A percentile compares a stretch with the other conserved stretches of the same genome.
These are phyloP conservation scores for Rhododendron kiyosumense DNA, from an alignment of 148 eudicot genomes.

Conservation along the genomic window DNA sequence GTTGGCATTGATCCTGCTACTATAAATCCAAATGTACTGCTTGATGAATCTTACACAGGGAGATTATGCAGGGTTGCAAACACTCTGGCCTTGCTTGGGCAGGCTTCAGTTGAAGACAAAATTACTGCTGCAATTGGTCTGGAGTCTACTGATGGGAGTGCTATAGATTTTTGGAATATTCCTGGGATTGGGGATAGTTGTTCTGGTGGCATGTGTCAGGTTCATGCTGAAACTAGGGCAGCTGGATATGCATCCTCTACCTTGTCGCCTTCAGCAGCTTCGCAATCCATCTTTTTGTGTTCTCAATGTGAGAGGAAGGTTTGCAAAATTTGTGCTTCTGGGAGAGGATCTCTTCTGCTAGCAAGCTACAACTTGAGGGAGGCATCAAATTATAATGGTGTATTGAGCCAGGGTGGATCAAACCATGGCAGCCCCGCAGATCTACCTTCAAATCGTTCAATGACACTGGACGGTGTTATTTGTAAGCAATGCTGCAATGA, in stretches of 20 bases:
- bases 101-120: slow-evolving; percentile 80
- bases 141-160: slow-evolving; percentile 35
- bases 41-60: slow-evolving; percentile 63
- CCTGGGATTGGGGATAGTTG: slow-evolving; percentile 63
- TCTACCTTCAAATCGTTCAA: slow-evolving; percentile 45
- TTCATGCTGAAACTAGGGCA: slow-evolving; percentile 56
- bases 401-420: slow-evolving; percentile 56
- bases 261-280: slow-evolving; percentile 28
- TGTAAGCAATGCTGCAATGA: slow-evolving; percentile 86
- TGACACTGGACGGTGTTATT: slow-evolving; percentile 53
- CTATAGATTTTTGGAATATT: slow-evolving; percentile 88
- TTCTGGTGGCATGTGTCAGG: slow-evolving; percentile 72
- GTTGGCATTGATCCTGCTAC: slow-evolving; percentile 88
- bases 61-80: slow-evolving; percentile 70
- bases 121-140: slow-evolving; percentile 69
- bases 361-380: slow-evolving; percentile 44
- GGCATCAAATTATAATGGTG: slow-evolving; percentile 41
- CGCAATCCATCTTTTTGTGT: slow-evolving; percentile 45
- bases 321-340: slow-evolving; percentile 86
- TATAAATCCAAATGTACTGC: slow-evolving; percentile 77
- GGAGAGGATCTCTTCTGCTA: slow-evolving; percentile 84
- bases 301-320: slow-evolving; percentile 72
- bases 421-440: slow-evolving; percentile 43
- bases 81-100: slow-evolving; percentile 78
- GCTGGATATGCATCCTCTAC: slow-evolving; percentile 21